These are phyloP conservation scores for Heimioporus sp. DNA, from an alignment of 768 basidiomycete genomes.

Conservation along the genomic window DNA sequence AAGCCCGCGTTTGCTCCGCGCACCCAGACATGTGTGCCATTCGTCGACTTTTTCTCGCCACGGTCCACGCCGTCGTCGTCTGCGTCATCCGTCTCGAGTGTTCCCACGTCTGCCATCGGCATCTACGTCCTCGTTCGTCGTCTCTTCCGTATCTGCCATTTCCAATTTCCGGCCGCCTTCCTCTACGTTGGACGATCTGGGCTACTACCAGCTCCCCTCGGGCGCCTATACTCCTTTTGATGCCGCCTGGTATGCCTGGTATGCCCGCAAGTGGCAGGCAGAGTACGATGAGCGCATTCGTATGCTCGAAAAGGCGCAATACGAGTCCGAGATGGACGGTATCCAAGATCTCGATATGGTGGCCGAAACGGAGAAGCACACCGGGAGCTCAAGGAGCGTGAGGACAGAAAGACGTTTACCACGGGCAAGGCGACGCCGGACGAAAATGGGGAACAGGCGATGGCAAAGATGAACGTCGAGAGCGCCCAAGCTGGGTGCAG, in stretches of 20 bases:
- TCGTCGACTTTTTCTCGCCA: slow-evolving; percentile 64
- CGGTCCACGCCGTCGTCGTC: slow-evolving; percentile 9
- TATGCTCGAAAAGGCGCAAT: slow-evolving; percentile 71
- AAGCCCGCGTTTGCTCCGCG: slow-evolving; percentile 1
- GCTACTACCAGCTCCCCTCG: slow-evolving; percentile 36
- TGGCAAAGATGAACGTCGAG: slow-evolving; percentile 83
- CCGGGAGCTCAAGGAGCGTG: slow-evolving; percentile 68
- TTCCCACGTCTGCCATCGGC: slow-evolving; percentile 41
- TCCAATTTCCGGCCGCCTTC: slow-evolving; percentile 70
- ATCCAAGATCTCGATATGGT: slow-evolving; percentile 59
- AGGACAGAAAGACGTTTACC: slow-evolving; percentile 76
- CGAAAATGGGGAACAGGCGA: slow-evolving; percentile 44
- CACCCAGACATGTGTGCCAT: slow-evolving; percentile 26
- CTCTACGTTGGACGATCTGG: slow-evolving; percentile 73
- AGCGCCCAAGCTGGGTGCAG: slow-evolving; percentile 69
- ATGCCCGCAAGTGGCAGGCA: slow-evolving; percentile 70
- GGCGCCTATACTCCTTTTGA: slow-evolving; percentile 83
- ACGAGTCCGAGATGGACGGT: slow-evolving; percentile 35
- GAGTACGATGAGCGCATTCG: slow-evolving; percentile 73
- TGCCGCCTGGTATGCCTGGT: slow-evolving; percentile 61
- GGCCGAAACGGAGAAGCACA: slow-evolving; percentile 78
- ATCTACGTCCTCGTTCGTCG: slow-evolving; percentile 51
- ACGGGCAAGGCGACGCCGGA: slow-evolving; percentile 44
- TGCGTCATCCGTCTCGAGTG: slow-evolving; percentile 13
- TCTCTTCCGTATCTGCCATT: slow-evolving; percentile 69